These are phyloP conservation scores for Heterobasidion annosum DNA, from an alignment of 1,284 basidiomycete species.

Conservation along the genomic window DNA sequence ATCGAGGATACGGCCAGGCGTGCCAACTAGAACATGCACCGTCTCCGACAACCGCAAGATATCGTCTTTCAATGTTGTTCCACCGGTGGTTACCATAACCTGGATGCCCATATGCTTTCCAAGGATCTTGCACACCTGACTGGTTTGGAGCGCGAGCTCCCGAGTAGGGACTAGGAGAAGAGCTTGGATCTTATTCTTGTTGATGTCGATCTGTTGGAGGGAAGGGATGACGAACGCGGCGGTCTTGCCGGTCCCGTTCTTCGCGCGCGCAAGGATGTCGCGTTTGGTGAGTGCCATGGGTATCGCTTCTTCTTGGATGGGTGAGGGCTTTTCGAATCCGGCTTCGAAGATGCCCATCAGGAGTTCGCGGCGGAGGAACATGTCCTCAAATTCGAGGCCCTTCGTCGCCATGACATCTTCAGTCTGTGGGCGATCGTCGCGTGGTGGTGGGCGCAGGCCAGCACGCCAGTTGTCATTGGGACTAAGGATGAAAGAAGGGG, in stretches of 20 bases:
- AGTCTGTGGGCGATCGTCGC: conserved; percentile 88
- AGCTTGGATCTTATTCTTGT: conserved; percentile 88
- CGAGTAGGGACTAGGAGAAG: conserved; percentile 91
- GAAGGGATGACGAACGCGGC: conserved; percentile 98
- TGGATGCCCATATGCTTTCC: conserved; percentile 94
- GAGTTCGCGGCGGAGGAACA: conserved; percentile 55
- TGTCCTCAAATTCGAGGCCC: conserved; percentile 85
- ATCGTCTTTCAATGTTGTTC: conserved; percentile 96
- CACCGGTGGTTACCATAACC: conserved; percentile 99
- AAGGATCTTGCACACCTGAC: conserved; percentile 95
- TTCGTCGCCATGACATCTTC: conserved; percentile 91
- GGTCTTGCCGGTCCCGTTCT: conserved; percentile 93
- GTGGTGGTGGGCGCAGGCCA: conserved; percentile 77
- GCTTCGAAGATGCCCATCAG: conserved; percentile 90
- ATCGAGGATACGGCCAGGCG: conserved; percentile 94
- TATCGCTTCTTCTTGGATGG: conserved; percentile 97
- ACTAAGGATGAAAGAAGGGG: conserved; percentile 2
- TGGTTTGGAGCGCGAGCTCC: conserved; percentile 92
- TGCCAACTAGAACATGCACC: conserved; percentile 96
- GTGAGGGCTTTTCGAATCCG: conserved; percentile 93
- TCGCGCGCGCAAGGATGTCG: conserved; percentile 88
- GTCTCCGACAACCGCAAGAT: conserved; percentile 87
- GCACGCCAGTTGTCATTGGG: conserved; percentile 52
- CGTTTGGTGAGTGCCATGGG: conserved; percentile 81
- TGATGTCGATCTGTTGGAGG: conserved; percentile 87